A percentile compares a stretch with the other conserved stretches of the same genome.
Conservation (phyloP, 148 eudicot species). For the Agrostemma githago region DNA sequence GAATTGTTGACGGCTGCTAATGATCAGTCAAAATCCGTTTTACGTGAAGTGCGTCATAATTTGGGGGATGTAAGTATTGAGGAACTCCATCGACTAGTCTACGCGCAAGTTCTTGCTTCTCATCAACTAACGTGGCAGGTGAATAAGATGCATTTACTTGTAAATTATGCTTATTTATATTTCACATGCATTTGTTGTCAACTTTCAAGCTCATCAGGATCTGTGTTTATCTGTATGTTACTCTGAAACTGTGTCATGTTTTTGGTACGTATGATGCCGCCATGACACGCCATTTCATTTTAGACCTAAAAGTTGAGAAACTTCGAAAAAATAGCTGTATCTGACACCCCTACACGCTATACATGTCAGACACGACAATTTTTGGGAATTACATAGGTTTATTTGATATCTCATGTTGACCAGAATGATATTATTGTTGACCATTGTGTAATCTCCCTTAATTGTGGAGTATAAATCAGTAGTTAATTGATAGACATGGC, state of each 20-base stretch:
- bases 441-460: not conserved
- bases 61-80: constrained; percentile 86
- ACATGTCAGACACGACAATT: no score
- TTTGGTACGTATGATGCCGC: no score
- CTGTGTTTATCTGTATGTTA: not conserved
- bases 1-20: constrained; percentile 90
- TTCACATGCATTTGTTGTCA: not conserved
- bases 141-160: constrained; percentile 18
- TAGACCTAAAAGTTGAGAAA: no score
- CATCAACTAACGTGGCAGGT: constrained; percentile 98
- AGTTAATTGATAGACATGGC: not conserved
- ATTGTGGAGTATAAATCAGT: not conserved
- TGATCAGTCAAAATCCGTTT: constrained; percentile 63
- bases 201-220: not conserved
- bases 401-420: not conserved
- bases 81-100: constrained; percentile 90
- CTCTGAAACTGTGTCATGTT: no score
- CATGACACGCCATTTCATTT: no score
- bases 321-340: no score
- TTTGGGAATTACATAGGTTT: not conserved
- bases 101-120: constrained; percentile 94
- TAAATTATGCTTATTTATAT: not conserved
- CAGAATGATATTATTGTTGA: not conserved
- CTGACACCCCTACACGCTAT: no score
- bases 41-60: constrained; percentile 64